Evolutionary conservation across 2,329 filamentous ascomycete species (phyloP), one percentile per base, ranked within the genome.

Genomic region (Cercospora zeae-maydis): DNA sequence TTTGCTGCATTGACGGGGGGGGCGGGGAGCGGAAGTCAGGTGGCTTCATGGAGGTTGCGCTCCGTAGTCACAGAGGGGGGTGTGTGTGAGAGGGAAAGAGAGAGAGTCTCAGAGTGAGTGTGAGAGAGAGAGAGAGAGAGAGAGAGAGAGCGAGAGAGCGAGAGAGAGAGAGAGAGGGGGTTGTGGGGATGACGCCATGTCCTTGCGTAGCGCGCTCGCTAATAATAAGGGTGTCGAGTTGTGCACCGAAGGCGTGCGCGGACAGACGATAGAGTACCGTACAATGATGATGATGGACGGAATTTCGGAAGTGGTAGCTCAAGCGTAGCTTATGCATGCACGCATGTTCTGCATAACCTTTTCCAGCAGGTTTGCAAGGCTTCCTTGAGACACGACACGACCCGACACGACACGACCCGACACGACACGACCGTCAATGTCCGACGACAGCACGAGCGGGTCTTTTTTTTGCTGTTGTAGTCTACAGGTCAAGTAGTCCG

Each of bases 321-420:
- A 49, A 51, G 7, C 19, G 16, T 27, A 39, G 36, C 42, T 42
- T 58, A 42, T 58, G 54, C 57, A 33, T 36, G 45, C 30, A 59
- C 51, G 45, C 45, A 53, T 59, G 31, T 59, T 51, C 27, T 59
- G 57, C 57, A 59, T 59, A 49, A 49, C 27, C 16, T 57, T 19
- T 42, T 42, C 37, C 37, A 19, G 37, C 37, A n/a, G n/a, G n/a
- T n/a, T n/a, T n/a, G n/a, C n/a, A n/a, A 42, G 37, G 37, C 37
- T 16, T 42, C 37, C n/a, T 19, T 42, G 37, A 33, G 4, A 33
- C n/a, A n/a, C n/a, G n/a, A n/a, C n/a, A n/a, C n/a, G n/a, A n/a
- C n/a, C n/a, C n/a, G n/a, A n/a, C n/a, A n/a, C n/a, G n/a, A n/a
- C n/a, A n/a, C n/a, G n/a, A n/a, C n/a, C n/a, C n/a, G n/a, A 42